Evolutionary conservation across 2,329 filamentous ascomycete genomes (phyloP), one percentile per base, ranked within the genome.

Genomic region (Escovopsis weberi): DNA sequence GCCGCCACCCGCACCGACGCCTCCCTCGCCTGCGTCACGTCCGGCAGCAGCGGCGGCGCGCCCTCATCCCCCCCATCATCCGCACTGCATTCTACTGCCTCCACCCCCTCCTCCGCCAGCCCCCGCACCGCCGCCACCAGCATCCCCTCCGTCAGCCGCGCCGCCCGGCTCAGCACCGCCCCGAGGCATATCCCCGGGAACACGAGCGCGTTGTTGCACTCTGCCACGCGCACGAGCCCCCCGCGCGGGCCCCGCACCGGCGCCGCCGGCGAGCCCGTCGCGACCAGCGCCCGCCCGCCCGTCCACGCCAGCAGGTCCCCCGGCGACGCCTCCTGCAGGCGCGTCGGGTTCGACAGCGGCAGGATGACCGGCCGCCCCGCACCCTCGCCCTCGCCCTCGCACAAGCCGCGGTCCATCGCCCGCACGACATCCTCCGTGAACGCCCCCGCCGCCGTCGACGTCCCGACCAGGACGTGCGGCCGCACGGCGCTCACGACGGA

Each of bases 121-220:
- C 26, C 26, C 26, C n/a, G n/a, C 26, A 84, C 78, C 0, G 86
- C 87, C 1, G 83, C 82, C 0, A 93, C 82, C 11, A 94, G 75
- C 77, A 94, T 88, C 48, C 75, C 74, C 47, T 88, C 79, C 0
- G 81, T 82, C 26, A 94, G 62, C 1, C 78, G 68, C 11, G 65
- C 69, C 3, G 81, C 70, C 12, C 84, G 77, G 26, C 71, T 79
- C 1, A 94, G 72, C 0, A 94, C 74, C 7, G 75, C 75, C 10
- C 85, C 87, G 1, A 94, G 77, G 0, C 85, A 86, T 45, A 94
- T 89, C 0, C 85, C 85, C 0, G 86, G 86, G 59, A 93, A 94
- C 12, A 82, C 82, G 32, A 84, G 83, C 1, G 78, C 82, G 62
- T 94, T 94, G 64, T 94, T 94, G 64, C 87, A 94, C 60, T 94